Conservation (phyloP, 1,139 yeast genomes). For the Saccharomycopsis phalli region DNA sequence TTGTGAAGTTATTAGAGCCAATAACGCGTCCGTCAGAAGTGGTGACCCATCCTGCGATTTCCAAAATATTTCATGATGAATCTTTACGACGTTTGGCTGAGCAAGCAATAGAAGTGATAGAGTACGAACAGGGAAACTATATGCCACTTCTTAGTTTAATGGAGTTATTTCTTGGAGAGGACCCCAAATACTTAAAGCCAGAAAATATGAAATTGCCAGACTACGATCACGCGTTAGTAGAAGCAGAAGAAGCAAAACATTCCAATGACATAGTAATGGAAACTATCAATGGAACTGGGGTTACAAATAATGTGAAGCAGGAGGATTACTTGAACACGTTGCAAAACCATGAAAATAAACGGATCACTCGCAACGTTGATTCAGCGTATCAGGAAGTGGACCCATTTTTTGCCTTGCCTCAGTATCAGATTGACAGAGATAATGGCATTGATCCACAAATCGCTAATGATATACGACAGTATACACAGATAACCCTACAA, state of each 20-base stretch:
- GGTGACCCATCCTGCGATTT: slow-evolving; percentile 59
- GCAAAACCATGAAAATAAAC: slow-evolving; percentile 23
- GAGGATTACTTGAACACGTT: slow-evolving; percentile 23
- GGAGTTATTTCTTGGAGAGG: slow-evolving; percentile 80
- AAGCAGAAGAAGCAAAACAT: slow-evolving; percentile 12
- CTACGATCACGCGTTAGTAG: slow-evolving; percentile 50
- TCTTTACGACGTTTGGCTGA: slow-evolving; percentile 48
- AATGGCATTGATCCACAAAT: slow-evolving; percentile 40
- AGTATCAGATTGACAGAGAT: slow-evolving; percentile 35
- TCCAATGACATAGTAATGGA: slow-evolving; percentile 19
- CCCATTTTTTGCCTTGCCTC: slow-evolving; percentile 60
- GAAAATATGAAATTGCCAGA: slow-evolving; percentile 56
- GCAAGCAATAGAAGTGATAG: slow-evolving; percentile 69
- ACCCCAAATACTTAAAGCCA: slow-evolving; percentile 58
- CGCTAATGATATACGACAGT: slow-evolving; percentile 57
- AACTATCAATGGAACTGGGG: slow-evolving; percentile 19
- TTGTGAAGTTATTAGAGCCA: slow-evolving; percentile 60
- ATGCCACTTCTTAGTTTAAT: slow-evolving; percentile 61
- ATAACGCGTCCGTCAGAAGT: slow-evolving; percentile 75
- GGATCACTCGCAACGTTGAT: slow-evolving; percentile 30
- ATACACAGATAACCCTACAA: slow-evolving; percentile 67
- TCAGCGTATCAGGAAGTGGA: slow-evolving; percentile 32
- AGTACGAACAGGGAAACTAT: slow-evolving; percentile 69
- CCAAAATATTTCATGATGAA: slow-evolving; percentile 50
- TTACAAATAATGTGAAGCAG: slow-evolving; percentile 18